Evolutionary conservation across 2,329 filamentous ascomycete genomes (phyloP), one percentile per base, ranked within the genome.

Genomic region (Sarocladium oryzae): DNA sequence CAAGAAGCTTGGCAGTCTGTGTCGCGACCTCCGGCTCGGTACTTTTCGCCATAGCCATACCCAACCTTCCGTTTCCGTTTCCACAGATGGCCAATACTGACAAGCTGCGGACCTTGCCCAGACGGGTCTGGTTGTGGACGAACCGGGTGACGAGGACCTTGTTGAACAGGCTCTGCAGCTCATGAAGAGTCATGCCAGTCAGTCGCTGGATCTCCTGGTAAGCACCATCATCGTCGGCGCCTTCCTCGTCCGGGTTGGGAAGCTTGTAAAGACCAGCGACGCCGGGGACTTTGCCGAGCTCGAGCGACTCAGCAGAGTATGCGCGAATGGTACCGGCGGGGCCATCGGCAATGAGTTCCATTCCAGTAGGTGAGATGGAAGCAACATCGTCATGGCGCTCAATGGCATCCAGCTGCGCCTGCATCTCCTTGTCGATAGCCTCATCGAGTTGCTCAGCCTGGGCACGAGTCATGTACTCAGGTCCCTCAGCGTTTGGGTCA

Each of bases 101-200:
- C 36, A 77, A 61, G 67, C 85, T 88, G 58, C 79, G 78, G 54
- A 99, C 85, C 77, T 97, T 99, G 65, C 93, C 93, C 70, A 99
- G 82, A 74, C 92, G 88, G 20, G 93, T 97, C 77, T 97, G 92
- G 71, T 99, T 97, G 57, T 81, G 76, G 53, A 99, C 93, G 36
- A 71, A 69, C 62, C 92, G 88, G 4, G 65, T 63, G 43, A 95
- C 86, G 43, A 99, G 71, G 45, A 78, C 75, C 77, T 95, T 96
- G 56, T 80, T 72, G 53, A 79, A 75, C 53, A 95, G 64, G 4
- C 63, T 58, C 43, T 76, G 56, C 58, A 85, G 76, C 21, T 83
- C 69, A 49, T 62, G 58, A 52, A 83, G 69, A 16, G 59, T 71
- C 66, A 84, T 64, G 57, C 79, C 79, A 46, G 78, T 82, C 56